These are phyloP conservation scores for Nicotiana paniculata DNA, from an alignment of 257 asterid genomes.

Conservation along the genomic window DNA sequence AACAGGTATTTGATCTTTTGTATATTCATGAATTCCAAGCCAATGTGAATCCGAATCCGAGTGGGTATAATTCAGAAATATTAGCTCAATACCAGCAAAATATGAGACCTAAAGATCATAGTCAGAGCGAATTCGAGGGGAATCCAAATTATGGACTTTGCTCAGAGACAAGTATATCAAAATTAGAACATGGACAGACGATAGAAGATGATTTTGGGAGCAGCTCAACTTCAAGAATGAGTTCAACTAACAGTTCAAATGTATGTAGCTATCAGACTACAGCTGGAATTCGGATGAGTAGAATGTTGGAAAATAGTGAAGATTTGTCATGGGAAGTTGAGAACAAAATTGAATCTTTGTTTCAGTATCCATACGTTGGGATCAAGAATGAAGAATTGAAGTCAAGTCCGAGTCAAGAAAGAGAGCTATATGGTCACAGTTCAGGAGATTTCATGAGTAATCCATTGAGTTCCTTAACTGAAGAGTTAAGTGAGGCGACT, in stretches of 20 bases:
- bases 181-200: slow-evolving; percentile 28
- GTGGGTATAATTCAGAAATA: not conserved
- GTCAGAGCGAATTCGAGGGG: slow-evolving; percentile 13
- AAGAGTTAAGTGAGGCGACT: slow-evolving; percentile 23
- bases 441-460: slow-evolving; percentile 7
- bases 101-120: not conserved
- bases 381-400: slow-evolving; percentile 36
- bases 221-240: slow-evolving; percentile 33
- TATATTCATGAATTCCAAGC: slow-evolving; percentile 34
- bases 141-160: slow-evolving; percentile 18
- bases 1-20: slow-evolving; percentile 51
- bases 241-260: slow-evolving; percentile 33
- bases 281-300: slow-evolving; percentile 1
- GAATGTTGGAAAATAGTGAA: slow-evolving; percentile 18
- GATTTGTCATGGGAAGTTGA: slow-evolving; percentile 44
- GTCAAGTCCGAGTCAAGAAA: slow-evolving; percentile 12
- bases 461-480: slow-evolving; percentile 37
- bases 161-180: slow-evolving; percentile 40
- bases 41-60: slow-evolving; percentile 31
- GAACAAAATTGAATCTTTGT: slow-evolving; percentile 36
- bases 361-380: slow-evolving; percentile 18
- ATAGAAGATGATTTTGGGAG: slow-evolving; percentile 23
- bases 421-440: slow-evolving; percentile 11
- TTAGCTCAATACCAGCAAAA: not conserved
- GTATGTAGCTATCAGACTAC: slow-evolving; percentile 11